These are phyloP conservation scores for Sugiyamaella lignohabitans DNA, from an alignment of 805 yeast species.

Conservation along the genomic window DNA sequence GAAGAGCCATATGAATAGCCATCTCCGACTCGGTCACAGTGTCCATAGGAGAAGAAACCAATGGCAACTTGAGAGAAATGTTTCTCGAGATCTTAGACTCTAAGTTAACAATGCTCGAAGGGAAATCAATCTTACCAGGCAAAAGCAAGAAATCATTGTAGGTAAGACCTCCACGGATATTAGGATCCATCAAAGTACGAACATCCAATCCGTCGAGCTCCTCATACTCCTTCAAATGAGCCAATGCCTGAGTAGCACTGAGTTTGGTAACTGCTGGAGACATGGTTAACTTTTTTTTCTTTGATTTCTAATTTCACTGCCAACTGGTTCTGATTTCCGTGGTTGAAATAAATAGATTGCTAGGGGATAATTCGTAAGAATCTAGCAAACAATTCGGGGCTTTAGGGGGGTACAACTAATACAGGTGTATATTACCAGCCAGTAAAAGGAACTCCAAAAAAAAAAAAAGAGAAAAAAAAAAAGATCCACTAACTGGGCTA, in stretches of 20 bases:
- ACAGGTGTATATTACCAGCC: neutral
- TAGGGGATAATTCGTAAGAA: neutral
- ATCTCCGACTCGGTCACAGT: conserved; percentile 95
- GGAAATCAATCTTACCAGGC: conserved; percentile 90
- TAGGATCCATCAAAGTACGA: conserved; percentile 81
- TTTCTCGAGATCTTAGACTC: conserved; percentile 88
- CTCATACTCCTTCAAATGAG: conserved; percentile 57
- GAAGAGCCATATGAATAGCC: conserved; percentile 98
- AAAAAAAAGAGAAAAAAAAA: no score
- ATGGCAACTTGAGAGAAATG: conserved; percentile 87
- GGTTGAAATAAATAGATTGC: no score
- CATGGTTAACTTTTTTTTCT: neutral
- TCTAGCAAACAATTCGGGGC: neutral
- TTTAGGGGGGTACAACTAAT: no score
- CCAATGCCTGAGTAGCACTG: conserved; percentile 44
- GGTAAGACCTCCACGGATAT: conserved; percentile 89
- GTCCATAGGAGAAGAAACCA: conserved; percentile 98
- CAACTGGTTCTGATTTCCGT: no score
- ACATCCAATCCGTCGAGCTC: conserved; percentile 81
- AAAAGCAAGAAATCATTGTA: conserved; percentile 93
- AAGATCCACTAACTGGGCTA: no score
- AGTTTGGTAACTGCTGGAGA: conserved; percentile 2
- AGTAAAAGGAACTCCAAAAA: neutral
- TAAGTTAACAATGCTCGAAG: conserved; percentile 68
- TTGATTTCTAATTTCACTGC: no score